Evolutionary conservation across 169 alveolate genomes (phyloP).

Genomic region (Plasmodium fragile): DNA sequence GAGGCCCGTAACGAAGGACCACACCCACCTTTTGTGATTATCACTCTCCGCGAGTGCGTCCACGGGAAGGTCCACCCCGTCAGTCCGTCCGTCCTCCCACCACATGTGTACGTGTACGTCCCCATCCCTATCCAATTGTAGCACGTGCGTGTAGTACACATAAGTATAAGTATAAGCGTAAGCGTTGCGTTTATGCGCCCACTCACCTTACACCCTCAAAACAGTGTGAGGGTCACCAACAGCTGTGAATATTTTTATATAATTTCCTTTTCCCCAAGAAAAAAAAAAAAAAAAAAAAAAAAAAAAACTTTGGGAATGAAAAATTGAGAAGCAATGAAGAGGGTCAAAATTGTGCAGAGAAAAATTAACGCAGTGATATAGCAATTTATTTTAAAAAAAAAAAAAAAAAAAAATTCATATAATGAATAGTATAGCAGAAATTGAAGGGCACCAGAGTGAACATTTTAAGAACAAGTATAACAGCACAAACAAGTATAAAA

Average conservation of each 20-base stretch:
- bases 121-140: background rate
- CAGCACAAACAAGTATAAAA: conserved; percentile 4
- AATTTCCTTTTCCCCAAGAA: background rate
- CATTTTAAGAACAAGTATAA: conserved; percentile 24
- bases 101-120: background rate
- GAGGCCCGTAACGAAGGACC: background rate
- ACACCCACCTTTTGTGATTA: background rate
- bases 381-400: background rate
- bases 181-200: background rate
- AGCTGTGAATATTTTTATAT: background rate
- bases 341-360: background rate
- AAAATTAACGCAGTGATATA: background rate
- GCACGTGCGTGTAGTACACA: background rate
- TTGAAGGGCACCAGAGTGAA: conserved; percentile 3
- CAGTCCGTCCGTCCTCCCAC: background rate
- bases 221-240: background rate
- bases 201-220: background rate
- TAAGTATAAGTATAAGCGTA: background rate
- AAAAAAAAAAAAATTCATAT: conserved; percentile 3
- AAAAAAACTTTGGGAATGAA: background rate
- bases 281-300: background rate
- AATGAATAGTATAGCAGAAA: conserved; percentile 38
- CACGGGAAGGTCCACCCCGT: background rate
- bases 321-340: background rate
- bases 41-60: background rate